Conservation (phyloP, 192 early-diverging fungal species). For the Coemansia sp. region DNA sequence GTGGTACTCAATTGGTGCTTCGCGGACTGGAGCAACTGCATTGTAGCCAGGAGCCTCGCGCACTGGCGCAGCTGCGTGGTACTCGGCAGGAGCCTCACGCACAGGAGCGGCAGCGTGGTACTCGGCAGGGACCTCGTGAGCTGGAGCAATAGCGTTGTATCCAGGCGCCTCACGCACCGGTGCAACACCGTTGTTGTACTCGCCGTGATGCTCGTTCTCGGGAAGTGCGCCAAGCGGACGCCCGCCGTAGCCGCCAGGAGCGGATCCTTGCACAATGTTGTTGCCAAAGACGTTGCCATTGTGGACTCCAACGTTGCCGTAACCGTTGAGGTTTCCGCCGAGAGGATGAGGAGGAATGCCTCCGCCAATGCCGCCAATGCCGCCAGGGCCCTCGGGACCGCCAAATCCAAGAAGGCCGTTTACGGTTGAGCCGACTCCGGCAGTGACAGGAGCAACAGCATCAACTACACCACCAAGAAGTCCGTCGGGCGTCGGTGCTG, state of each 20-base stretch:
- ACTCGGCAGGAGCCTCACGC: constrained; percentile 1
- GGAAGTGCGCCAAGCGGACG: constrained; percentile 5
- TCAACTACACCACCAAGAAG: constrained; percentile 32
- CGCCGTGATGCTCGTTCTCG: constrained; percentile 10
- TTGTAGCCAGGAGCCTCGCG: constrained; percentile 2
- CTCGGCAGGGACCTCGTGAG: constrained; percentile 2
- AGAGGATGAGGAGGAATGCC: not conserved
- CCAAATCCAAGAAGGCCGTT: constrained; percentile 22
- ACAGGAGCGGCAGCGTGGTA: constrained; percentile 10
- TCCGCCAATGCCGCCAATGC: not conserved
- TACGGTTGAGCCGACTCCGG: constrained; percentile 19
- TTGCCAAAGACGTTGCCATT: constrained; percentile 8
- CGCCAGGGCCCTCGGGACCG: not conserved
- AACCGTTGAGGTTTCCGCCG: constrained; percentile 1
- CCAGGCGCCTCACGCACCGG: constrained; percentile 1
- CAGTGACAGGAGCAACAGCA: constrained; percentile 18
- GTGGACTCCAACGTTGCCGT: constrained; percentile 5
- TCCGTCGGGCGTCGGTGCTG: constrained; percentile 12
- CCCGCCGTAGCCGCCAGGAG: constrained; percentile 9
- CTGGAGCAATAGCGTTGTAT: not conserved
- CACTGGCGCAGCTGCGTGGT: not conserved
- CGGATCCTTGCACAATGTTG: constrained; percentile 6
- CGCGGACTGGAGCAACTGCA: not conserved
- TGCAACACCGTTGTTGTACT: not conserved
- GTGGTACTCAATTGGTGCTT: constrained; percentile 7